These are phyloP conservation scores for Ascochyta lentis DNA, from an alignment of 2,329 filamentous ascomycete genomes.

Conservation along the genomic window DNA sequence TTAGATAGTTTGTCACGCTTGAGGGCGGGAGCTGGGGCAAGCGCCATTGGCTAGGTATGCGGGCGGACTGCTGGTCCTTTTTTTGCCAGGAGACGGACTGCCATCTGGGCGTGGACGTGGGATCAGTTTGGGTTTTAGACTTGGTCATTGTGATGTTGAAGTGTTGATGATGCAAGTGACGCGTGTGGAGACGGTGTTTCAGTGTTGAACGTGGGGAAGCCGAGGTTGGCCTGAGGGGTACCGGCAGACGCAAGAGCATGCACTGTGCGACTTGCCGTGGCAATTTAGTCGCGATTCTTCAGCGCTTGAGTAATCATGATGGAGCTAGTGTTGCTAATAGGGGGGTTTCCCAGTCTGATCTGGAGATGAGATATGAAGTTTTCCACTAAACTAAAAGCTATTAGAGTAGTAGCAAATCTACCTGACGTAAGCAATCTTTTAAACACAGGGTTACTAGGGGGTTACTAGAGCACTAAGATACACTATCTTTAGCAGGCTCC, in stretches of 20 bases:
- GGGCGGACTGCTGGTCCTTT: conserved; percentile 49
- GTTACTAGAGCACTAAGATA: no score
- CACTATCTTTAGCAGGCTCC: no score
- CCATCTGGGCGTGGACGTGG: conserved; percentile 41
- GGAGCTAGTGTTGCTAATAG: neutral
- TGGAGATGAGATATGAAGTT: no score
- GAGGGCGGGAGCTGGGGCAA: conserved; percentile 36
- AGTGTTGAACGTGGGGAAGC: conserved; percentile 3
- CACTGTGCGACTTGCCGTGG: neutral
- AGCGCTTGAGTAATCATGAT: neutral
- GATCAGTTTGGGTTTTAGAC: conserved; percentile 9
- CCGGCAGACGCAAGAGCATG: neutral
- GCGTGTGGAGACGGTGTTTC: conserved; percentile 6
- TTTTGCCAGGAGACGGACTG: conserved; percentile 52
- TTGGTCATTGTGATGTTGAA: conserved; percentile 21
- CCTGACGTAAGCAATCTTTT: no score
- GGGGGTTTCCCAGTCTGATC: no score
- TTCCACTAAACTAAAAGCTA: no score
- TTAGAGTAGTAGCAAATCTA: no score
- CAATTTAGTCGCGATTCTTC: neutral
- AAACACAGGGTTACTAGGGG: no score
- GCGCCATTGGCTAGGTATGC: conserved; percentile 56
- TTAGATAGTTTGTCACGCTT: conserved; percentile 44
- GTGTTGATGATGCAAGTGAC: neutral
- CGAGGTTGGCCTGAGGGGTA: conserved; percentile 24